Conservation (phyloP, 345 rosid species). For the Linum trigynum region DNA sequence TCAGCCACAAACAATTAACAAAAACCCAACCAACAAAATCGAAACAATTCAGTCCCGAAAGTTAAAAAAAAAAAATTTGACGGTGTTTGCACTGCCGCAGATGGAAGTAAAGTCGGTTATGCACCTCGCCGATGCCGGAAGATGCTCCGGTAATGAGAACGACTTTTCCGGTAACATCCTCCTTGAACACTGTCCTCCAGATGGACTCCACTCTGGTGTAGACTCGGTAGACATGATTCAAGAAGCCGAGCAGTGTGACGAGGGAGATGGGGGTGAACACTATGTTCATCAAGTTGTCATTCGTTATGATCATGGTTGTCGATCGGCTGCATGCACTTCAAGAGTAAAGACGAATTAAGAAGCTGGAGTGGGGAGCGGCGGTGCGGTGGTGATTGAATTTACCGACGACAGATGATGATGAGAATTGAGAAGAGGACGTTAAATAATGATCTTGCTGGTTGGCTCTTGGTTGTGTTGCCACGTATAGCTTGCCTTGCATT, state of each 20-base stretch:
- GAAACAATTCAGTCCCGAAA: neutral
- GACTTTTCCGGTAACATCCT: constrained; percentile 56
- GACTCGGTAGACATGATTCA: constrained; percentile 19
- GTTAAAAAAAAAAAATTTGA: neutral
- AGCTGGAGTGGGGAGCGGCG: too few species aligned
- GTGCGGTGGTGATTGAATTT: too few species aligned
- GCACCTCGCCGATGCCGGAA: constrained; percentile 66
- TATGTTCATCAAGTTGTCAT: constrained; percentile 18
- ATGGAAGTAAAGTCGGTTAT: neutral
- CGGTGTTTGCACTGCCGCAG: neutral
- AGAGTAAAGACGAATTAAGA: too few species aligned
- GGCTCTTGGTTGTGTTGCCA: too few species aligned
- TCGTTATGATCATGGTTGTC: neutral
- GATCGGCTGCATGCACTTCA: too few species aligned
- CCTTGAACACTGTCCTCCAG: constrained; percentile 7
- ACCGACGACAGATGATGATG: too few species aligned
- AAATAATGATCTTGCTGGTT: too few species aligned
- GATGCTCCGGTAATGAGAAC: constrained; percentile 58
- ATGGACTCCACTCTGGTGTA: constrained; percentile 10
- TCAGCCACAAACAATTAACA: neutral
- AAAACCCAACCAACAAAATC: neutral
- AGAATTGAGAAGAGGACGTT: too few species aligned
- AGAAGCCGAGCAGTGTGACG: constrained; percentile 4
- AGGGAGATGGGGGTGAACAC: constrained; percentile 22
- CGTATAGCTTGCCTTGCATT: too few species aligned